Evolutionary conservation across 164 flowering plant genomes (phyloP), one percentile per base, ranked within the genome.

Genomic region (Annona cherimola): DNA sequence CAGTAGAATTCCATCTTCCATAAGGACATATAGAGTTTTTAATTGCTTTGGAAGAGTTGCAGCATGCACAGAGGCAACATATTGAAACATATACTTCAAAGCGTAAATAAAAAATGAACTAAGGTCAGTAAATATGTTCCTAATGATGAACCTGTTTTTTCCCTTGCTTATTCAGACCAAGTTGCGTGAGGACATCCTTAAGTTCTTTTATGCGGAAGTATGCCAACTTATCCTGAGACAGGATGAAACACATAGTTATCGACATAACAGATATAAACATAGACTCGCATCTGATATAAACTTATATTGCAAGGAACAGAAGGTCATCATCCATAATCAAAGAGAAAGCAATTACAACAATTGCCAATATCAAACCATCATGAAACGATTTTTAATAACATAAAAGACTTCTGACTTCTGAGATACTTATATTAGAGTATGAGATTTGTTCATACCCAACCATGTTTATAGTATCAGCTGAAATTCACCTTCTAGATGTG

Each of bases 91-190:
- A 35, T 16, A 16, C n/a, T 19, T 40, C 40, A 18, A 19, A 19
- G 35, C 35, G 35, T 26, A 26, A 1, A n/a, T 9, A 20, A 54
- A 39, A 63, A 8, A 43, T 40, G 9, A 9, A 66, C 14, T 42
- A 11, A 43, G 11, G 45, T n/a, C 12, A 26, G 43, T 3, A n/a
- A 5, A 14, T 70, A 42, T 43, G 9, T 71, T 63, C 45, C 54
- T 63, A 63, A 41, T 67, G 66, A 50, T 57, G 62, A 72, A 92
- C 97, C 95, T 90, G 96, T 73, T 92, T 92, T 84, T 88, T 92
- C 67, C 98, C 98, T 80, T 92, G 98, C 84, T 90, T 92, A 75
- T 91, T 85, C 75, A 89, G 89, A 44, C 91, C 87, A n/a, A 92
- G 66, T 73, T 80, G 69, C 42, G 75, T 73, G 61, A 80, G 80